Evolutionary conservation across 495 filamentous ascomycete genomes (phyloP).

Genomic region (Neurospora hispaniola): DNA sequence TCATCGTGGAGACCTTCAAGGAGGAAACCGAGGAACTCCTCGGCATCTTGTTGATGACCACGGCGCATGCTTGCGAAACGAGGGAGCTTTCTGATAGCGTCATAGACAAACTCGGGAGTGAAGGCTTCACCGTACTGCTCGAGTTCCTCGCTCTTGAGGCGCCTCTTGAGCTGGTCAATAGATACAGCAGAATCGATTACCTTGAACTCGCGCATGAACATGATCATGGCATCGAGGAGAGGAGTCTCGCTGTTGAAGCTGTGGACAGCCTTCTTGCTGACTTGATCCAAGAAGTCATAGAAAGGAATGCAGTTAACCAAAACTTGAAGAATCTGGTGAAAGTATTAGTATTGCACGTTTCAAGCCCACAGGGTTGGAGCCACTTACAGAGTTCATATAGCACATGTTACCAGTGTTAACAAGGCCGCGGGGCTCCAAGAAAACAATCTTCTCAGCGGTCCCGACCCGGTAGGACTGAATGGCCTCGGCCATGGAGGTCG

Average conservation of each 20-base stretch:
- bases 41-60: slow-evolving; percentile 95
- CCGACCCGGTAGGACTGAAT: slow-evolving; percentile 54
- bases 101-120: slow-evolving; percentile 90
- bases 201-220: slow-evolving; percentile 92
- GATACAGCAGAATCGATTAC: slow-evolving; percentile 69
- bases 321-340: slow-evolving; percentile 73
- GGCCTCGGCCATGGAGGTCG: slow-evolving; percentile 59
- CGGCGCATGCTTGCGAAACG: slow-evolving; percentile 89
- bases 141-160: slow-evolving; percentile 69
- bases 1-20: slow-evolving; percentile 91
- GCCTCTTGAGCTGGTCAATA: slow-evolving; percentile 58
- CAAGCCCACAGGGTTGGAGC: neutral
- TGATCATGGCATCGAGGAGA: slow-evolving; percentile 87
- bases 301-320: slow-evolving; percentile 88
- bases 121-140: slow-evolving; percentile 89
- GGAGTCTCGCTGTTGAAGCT: slow-evolving; percentile 94
- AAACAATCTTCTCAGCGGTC: slow-evolving; percentile 55
- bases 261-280: slow-evolving; percentile 70
- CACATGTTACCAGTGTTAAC: slow-evolving; percentile 99
- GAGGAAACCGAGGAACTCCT: slow-evolving; percentile 93
- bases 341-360: neutral
- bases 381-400: slow-evolving; percentile 97
- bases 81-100: slow-evolving; percentile 74
- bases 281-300: slow-evolving; percentile 83
- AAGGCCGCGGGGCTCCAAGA: slow-evolving; percentile 88